Evolutionary conservation across 441 rosid species (phyloP).

Genomic region (Gossypium aridum): DNA sequence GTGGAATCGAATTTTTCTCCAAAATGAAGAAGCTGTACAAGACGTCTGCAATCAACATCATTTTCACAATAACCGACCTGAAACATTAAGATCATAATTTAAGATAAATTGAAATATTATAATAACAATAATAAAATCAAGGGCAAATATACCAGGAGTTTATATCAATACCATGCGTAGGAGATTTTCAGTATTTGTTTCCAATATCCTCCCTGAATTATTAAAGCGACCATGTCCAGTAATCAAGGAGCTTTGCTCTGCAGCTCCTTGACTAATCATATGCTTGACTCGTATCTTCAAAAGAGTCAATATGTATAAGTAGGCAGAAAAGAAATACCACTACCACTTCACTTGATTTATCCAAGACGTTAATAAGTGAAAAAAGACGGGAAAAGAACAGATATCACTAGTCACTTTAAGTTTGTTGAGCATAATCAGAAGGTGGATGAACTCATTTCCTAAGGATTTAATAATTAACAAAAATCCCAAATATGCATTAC

Average conservation of each 20-base stretch:
- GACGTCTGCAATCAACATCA: slow-evolving; percentile 91
- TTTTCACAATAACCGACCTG: slow-evolving; percentile 97
- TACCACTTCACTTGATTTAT: not conserved
- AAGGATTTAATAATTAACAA: not conserved
- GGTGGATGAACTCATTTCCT: not conserved
- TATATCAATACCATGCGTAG: slow-evolving; percentile 64
- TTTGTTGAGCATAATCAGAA: not conserved
- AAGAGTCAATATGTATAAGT: slow-evolving; percentile 11
- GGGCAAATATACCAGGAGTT: slow-evolving; percentile 8
- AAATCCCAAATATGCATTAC: slow-evolving; percentile 11
- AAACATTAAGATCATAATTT: slow-evolving; percentile 23
- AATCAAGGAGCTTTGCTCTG: slow-evolving; percentile 63
- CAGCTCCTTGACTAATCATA: slow-evolving; percentile 85
- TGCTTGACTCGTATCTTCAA: slow-evolving; percentile 85
- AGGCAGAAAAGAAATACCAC: not conserved
- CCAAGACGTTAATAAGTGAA: not conserved
- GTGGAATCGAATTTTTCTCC: slow-evolving; percentile 77
- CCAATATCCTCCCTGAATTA: slow-evolving; percentile 65
- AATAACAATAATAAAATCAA: not conserved
- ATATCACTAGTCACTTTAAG: not conserved
- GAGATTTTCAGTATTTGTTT: slow-evolving; percentile 88
- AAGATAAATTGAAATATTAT: not conserved
- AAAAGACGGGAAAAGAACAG: not conserved
- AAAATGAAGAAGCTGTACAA: slow-evolving; percentile 82
- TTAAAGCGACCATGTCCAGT: slow-evolving; percentile 52